Conservation (phyloP, 805 yeast genomes). For the Scheffersomyces amazonensis region DNA sequence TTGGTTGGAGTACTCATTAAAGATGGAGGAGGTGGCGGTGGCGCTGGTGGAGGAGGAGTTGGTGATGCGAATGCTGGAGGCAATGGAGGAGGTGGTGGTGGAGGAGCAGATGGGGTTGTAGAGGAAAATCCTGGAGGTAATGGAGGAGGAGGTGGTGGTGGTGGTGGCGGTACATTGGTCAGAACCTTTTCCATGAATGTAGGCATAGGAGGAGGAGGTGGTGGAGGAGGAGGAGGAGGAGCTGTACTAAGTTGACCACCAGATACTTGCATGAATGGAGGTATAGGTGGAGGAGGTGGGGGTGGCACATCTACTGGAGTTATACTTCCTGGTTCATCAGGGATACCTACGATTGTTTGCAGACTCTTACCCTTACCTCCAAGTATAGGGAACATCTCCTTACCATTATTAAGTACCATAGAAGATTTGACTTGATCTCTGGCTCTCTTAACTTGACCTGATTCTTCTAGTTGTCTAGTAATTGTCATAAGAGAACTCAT, state of each 20-base stretch:
- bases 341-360: too few species aligned
- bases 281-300: slow-evolving; percentile 20
- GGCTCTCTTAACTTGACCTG: slow-evolving; percentile 3
- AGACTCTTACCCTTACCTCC: too few species aligned
- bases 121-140: slow-evolving; percentile 15
- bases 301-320: too few species aligned
- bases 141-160: slow-evolving; percentile 19
- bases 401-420: too few species aligned
- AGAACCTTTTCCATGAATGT: slow-evolving; percentile 3
- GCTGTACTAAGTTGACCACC: background rate
- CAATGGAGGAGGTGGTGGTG: slow-evolving; percentile 12
- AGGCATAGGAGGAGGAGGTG: slow-evolving; percentile 14
- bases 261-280: too few species aligned
- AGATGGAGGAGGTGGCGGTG: slow-evolving; percentile 12
- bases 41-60: slow-evolving; percentile 1
- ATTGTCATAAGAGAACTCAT: too few species aligned
- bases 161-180: slow-evolving; percentile 12
- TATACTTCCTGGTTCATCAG: too few species aligned
- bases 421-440: slow-evolving; percentile 7
- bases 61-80: slow-evolving; percentile 8
- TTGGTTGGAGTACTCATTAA: slow-evolving; percentile 2
- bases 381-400: too few species aligned
- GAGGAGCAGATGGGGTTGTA: background rate
- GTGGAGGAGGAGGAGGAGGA: slow-evolving; percentile 16
- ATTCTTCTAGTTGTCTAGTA: background rate